phyloP scores from a whole-genome alignment of 495 filamentous ascomycete genomes.

The Sporormia fimetaria region DNA sequence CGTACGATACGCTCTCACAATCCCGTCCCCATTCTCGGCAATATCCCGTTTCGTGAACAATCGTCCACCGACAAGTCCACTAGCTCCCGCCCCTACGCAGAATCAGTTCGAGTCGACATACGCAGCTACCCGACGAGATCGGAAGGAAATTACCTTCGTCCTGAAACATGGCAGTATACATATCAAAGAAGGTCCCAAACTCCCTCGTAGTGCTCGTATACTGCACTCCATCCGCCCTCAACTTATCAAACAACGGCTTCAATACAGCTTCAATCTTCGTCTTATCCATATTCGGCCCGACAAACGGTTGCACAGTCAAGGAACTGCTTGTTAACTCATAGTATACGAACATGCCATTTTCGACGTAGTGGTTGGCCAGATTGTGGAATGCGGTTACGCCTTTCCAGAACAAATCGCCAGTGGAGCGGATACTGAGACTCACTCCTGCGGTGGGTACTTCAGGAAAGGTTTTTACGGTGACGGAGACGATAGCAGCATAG shows the following conservation, averaged over 20 bases:
- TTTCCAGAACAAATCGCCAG: constrained; percentile 18
- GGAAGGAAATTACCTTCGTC: too few species aligned
- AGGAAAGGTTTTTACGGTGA: constrained; percentile 14
- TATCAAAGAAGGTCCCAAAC: constrained; percentile 6
- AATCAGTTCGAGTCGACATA: too few species aligned
- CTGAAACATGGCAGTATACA: constrained; percentile 8
- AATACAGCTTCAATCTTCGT: constrained; percentile 8
- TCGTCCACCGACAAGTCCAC: constrained; percentile 8
- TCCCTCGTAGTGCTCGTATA: constrained; percentile 2
- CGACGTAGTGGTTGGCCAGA: constrained; percentile 6
- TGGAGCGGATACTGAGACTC: constrained; percentile 2
- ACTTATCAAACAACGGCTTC: constrained; percentile 11
- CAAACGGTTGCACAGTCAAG: constrained; percentile 9
- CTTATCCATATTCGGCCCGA: constrained; percentile 7
- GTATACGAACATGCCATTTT: constrained; percentile 13
- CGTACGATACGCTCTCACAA: constrained; percentile 1
- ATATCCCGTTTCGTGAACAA: constrained; percentile 8
- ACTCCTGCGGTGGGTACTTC: constrained; percentile 6
- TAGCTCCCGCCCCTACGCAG: too few species aligned
- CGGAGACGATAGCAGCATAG: constrained; percentile 6
- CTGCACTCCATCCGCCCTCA: background rate
- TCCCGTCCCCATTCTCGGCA: constrained; percentile 3
- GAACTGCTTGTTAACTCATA: constrained; percentile 2
- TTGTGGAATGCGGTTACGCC: constrained; percentile 8
- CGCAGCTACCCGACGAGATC: too few species aligned